Percentiles rank a stretch among this genome's conserved stretches.
Evolutionary conservation across 1,284 basidiomycete genomes (phyloP).

Genomic region (Moesziomyces parantarcticus): DNA sequence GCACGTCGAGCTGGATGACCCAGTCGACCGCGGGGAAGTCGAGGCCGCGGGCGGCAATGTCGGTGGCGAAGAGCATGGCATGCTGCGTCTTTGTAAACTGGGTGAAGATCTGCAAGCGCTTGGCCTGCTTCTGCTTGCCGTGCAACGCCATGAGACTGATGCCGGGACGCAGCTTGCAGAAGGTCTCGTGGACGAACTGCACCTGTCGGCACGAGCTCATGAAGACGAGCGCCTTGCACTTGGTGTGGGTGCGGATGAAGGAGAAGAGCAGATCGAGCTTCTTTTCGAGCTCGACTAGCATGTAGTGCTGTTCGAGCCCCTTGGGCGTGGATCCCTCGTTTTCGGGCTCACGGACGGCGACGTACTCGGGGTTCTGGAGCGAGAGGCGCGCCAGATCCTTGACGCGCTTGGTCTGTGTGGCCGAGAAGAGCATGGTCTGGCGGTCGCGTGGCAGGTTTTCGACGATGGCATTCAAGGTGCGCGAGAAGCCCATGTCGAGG

Average conservation of each 20-base stretch:
- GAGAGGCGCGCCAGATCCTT: slow-evolving; percentile 89
- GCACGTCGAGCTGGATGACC: slow-evolving; percentile 97
- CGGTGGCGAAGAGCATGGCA: slow-evolving; percentile 73
- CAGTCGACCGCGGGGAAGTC: slow-evolving; percentile 98
- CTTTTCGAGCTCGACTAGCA: slow-evolving; percentile 82
- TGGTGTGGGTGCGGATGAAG: slow-evolving; percentile 93
- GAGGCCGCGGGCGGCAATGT: slow-evolving; percentile 93
- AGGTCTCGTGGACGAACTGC: slow-evolving; percentile 90
- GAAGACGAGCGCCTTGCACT: slow-evolving; percentile 92
- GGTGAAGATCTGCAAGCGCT: slow-evolving; percentile 74
- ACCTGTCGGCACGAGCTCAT: slow-evolving; percentile 92
- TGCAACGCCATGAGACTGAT: slow-evolving; percentile 89
- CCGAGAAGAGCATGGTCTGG: slow-evolving; percentile 95
- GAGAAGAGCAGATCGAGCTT: slow-evolving; percentile 94
- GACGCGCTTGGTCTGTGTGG: slow-evolving; percentile 93
- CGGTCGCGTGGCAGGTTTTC: slow-evolving; percentile 75
- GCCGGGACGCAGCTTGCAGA: slow-evolving; percentile 93
- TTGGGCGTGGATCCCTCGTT: slow-evolving; percentile 72
- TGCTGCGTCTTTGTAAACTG: slow-evolving; percentile 62
- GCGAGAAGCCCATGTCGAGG: slow-evolving; percentile 93
- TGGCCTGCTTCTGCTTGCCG: slow-evolving; percentile 95
- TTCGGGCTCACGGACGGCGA: slow-evolving; percentile 71
- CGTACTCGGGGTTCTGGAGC: slow-evolving; percentile 82
- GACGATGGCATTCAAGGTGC: slow-evolving; percentile 88
- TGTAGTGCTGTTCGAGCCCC: slow-evolving; percentile 89